Evolutionary conservation across 768 basidiomycete genomes (phyloP).

Genomic region (Serpula lacrymans): DNA sequence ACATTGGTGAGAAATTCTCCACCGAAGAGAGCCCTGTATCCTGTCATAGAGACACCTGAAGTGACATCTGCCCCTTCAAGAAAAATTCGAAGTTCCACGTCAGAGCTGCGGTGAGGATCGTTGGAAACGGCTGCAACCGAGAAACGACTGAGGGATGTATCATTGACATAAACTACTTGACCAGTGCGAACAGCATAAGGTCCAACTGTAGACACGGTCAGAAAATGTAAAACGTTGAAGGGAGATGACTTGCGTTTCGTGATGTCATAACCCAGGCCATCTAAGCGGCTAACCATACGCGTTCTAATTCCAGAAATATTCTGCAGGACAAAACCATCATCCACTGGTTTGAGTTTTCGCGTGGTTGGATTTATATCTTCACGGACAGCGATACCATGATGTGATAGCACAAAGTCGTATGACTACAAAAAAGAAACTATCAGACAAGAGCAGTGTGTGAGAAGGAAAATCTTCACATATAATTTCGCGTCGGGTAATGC

Average conservation of each 20-base stretch:
- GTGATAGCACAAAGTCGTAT: constrained; percentile 78
- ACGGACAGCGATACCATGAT: constrained; percentile 43
- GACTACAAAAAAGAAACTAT: constrained; percentile 42
- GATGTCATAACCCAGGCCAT: constrained; percentile 84
- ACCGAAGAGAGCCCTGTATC: constrained; percentile 69
- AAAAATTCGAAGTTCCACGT: constrained; percentile 60
- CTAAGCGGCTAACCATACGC: constrained; percentile 74
- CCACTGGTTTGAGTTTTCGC: constrained; percentile 57
- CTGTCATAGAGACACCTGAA: constrained; percentile 51
- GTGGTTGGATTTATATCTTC: constrained; percentile 72
- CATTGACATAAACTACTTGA: constrained; percentile 79
- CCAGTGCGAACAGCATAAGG: constrained; percentile 78
- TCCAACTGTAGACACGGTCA: constrained; percentile 52
- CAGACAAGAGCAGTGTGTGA: background rate
- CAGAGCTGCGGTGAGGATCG: constrained; percentile 21
- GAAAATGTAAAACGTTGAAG: constrained; percentile 4
- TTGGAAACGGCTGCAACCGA: constrained; percentile 21
- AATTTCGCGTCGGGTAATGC: constrained; percentile 61
- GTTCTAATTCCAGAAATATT: constrained; percentile 78
- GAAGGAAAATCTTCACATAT: constrained; percentile 50
- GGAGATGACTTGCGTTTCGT: constrained; percentile 58
- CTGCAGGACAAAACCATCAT: constrained; percentile 71
- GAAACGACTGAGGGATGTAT: constrained; percentile 42
- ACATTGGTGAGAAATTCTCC: constrained; percentile 44
- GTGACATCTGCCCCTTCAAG: constrained; percentile 45